These are phyloP conservation scores for Kuraishia ogatae DNA, from an alignment of 805 yeast species.

Conservation along the genomic window DNA sequence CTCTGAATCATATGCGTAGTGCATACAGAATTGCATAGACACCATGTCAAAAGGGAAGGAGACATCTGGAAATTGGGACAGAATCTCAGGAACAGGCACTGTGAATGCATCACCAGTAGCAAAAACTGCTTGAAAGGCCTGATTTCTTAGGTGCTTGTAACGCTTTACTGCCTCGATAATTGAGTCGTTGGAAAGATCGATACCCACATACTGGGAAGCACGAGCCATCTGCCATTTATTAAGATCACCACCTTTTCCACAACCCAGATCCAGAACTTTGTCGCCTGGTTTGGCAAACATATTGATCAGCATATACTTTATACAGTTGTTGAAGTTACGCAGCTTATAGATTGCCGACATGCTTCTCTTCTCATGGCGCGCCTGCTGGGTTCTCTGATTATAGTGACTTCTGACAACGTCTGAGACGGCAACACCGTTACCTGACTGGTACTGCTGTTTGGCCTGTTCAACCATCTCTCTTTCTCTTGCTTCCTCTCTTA, in stretches of 20 bases:
- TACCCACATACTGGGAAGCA: slow-evolving; percentile 73
- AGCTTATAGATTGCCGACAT: slow-evolving; percentile 79
- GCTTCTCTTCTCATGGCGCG: slow-evolving; percentile 54
- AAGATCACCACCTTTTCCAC: slow-evolving; percentile 98
- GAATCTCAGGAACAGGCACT: slow-evolving; percentile 54
- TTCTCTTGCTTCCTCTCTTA: slow-evolving; percentile 22
- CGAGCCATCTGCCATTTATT: slow-evolving; percentile 77
- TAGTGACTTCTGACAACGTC: slow-evolving; percentile 76
- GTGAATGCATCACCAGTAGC: slow-evolving; percentile 92
- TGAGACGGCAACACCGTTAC: slow-evolving; percentile 34
- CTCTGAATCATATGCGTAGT: slow-evolving; percentile 89
- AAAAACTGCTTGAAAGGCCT: slow-evolving; percentile 70
- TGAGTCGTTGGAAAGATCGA: slow-evolving; percentile 87
- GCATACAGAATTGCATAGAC: slow-evolving; percentile 86
- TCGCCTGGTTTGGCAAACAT: slow-evolving; percentile 49
- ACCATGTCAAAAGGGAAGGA: slow-evolving; percentile 81
- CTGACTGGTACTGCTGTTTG: slow-evolving; percentile 10
- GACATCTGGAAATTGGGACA: slow-evolving; percentile 57
- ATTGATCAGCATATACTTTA: slow-evolving; percentile 77
- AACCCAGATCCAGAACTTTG: slow-evolving; percentile 76
- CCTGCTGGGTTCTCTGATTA: slow-evolving; percentile 70
- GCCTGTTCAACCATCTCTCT: slow-evolving; percentile 10
- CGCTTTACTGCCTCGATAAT: slow-evolving; percentile 78
- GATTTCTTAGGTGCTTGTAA: slow-evolving; percentile 36
- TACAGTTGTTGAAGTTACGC: slow-evolving; percentile 84